Evolutionary conservation across 1,284 basidiomycete genomes (phyloP).

Genomic region (Veloboletus limbatus): DNA sequence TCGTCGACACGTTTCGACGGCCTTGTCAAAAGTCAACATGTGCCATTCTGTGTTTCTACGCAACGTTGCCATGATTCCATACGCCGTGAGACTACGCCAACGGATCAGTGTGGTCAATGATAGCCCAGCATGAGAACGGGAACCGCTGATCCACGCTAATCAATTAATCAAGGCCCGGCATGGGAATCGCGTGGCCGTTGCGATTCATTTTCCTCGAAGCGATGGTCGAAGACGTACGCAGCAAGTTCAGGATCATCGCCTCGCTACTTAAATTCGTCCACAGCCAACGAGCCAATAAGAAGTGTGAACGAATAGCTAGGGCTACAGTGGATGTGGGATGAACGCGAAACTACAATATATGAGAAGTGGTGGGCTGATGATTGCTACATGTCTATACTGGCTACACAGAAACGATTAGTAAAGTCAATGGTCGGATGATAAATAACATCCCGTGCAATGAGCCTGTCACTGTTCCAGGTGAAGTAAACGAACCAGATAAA

Average conservation of each 20-base stretch:
- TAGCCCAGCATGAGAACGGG: background rate
- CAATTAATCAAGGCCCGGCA: conserved; percentile 1
- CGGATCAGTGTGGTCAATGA: conserved; percentile 10
- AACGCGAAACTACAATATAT: conserved; percentile 24
- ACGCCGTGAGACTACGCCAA: conserved; percentile 11
- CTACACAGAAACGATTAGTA: conserved; percentile 23
- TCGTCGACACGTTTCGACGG: too few relatives aligned
- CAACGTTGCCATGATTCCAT: too few relatives aligned
- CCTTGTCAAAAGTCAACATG: too few relatives aligned
- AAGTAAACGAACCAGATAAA: conserved; percentile 1
- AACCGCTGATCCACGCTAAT: conserved; percentile 1
- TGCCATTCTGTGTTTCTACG: too few relatives aligned
- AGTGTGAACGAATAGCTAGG: conserved; percentile 16
- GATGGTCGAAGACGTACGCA: background rate
- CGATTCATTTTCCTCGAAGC: background rate
- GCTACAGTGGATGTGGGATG: conserved; percentile 19
- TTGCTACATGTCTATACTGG: conserved; percentile 27
- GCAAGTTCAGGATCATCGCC: background rate
- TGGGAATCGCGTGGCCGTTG: conserved; percentile 6
- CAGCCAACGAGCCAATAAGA: conserved; percentile 4
- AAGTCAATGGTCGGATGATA: conserved; percentile 13
- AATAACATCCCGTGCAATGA: conserved; percentile 13
- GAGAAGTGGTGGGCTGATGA: conserved; percentile 8
- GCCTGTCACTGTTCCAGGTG: conserved; percentile 7
- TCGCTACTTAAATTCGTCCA: conserved; percentile 4